Evolutionary conservation across 73 alveolate genomes (phyloP).

Genomic region (Vitrella brassicaformis): DNA sequence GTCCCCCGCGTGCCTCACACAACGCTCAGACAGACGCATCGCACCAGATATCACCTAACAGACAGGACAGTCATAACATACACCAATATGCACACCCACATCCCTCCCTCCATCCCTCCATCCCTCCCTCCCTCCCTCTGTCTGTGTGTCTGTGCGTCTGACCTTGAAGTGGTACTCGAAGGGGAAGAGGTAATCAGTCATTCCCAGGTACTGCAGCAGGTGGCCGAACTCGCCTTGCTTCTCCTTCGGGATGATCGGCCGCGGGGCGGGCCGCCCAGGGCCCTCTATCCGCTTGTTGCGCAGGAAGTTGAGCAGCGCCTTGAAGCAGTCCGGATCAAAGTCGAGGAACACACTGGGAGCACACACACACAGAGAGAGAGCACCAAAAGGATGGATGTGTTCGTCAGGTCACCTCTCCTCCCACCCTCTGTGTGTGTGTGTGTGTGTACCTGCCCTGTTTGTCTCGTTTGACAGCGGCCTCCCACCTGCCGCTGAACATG

Average conservation of each 20-base stretch:
- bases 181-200: too few species aligned
- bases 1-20: too few species aligned
- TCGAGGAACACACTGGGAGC: neutral
- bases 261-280: neutral
- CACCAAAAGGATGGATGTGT: neutral
- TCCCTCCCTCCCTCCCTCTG: too few species aligned
- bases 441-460: neutral
- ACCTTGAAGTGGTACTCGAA: too few species aligned
- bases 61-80: too few species aligned
- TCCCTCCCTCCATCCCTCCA: too few species aligned
- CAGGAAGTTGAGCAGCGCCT: neutral
- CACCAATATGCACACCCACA: too few species aligned
- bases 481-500: neutral
- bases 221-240: neutral
- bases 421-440: too few species aligned
- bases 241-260: neutral
- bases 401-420: neutral
- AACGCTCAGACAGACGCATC: too few species aligned
- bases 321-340: neutral
- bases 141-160: too few species aligned
- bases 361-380: neutral
- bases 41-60: too few species aligned
- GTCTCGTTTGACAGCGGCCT: neutral
- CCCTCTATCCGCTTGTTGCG: neutral
- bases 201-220: neutral